Percentiles rank a stretch among this genome's conserved stretches.
Conservation (phyloP, 1,284 basidiomycete species). For the Fistulinella staudtii region DNA sequence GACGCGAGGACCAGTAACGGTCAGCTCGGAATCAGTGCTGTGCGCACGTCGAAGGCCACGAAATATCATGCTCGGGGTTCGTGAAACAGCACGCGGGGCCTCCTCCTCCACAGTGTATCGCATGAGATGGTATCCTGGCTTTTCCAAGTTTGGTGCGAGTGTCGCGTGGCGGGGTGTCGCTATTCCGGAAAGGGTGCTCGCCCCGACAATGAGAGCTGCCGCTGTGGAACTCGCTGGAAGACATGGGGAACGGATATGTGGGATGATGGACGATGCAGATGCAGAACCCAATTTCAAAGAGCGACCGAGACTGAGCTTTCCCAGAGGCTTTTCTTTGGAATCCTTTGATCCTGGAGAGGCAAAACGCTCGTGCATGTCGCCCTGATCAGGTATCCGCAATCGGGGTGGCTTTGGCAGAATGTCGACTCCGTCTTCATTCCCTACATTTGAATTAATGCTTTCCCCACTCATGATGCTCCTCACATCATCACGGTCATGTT, state of each 20-base stretch:
- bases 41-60: slow-evolving; percentile 7
- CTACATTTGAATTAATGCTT: slow-evolving; percentile 21
- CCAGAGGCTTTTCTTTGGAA: slow-evolving; percentile 4
- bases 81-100: background rate
- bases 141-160: slow-evolving; percentile 54
- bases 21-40: slow-evolving; percentile 10
- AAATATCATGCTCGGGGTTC: background rate
- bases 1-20: background rate
- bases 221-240: slow-evolving; percentile 19
- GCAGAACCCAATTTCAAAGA: slow-evolving; percentile 16
- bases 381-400: slow-evolving; percentile 19
- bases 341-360: background rate
- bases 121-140: slow-evolving; percentile 56
- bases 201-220: slow-evolving; percentile 56
- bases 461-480: slow-evolving; percentile 27
- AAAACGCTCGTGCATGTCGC: background rate
- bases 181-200: slow-evolving; percentile 50
- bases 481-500: slow-evolving; percentile 36
- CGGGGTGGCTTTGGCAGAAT: slow-evolving; percentile 17
- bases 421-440: slow-evolving; percentile 12
- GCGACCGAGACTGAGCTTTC: too few relatives aligned
- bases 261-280: slow-evolving; percentile 27
- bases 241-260: slow-evolving; percentile 14
- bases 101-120: slow-evolving; percentile 37
- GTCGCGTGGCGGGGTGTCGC: slow-evolving; percentile 49